phyloP scores from a whole-genome alignment of 352 stramenopile species.

The Pythium periplocum region DNA sequence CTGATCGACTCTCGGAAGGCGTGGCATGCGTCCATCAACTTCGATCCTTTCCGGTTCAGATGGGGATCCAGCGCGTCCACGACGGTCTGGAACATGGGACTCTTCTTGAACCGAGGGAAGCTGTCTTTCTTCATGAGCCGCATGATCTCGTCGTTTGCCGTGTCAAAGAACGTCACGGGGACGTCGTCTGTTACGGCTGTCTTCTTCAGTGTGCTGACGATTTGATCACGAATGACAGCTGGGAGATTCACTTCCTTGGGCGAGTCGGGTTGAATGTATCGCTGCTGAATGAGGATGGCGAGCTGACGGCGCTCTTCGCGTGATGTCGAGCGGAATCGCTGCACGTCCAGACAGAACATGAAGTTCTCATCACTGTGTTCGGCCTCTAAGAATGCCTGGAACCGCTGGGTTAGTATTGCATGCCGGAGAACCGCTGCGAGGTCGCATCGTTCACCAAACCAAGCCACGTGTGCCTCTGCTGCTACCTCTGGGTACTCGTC shows the following conservation, averaged over 20 bases:
- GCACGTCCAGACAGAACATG: slow-evolving; percentile 63
- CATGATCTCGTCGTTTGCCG: slow-evolving; percentile 71
- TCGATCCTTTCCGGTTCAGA: slow-evolving; percentile 55
- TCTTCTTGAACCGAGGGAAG: slow-evolving; percentile 80
- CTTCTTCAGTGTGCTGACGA: slow-evolving; percentile 28
- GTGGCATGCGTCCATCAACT: slow-evolving; percentile 58
- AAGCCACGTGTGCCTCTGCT: slow-evolving; percentile 68
- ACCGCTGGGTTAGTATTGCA: slow-evolving; percentile 47
- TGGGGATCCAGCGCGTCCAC: slow-evolving; percentile 60
- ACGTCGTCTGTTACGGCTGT: slow-evolving; percentile 21
- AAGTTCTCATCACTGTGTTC: slow-evolving; percentile 83
- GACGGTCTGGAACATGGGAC: slow-evolving; percentile 51
- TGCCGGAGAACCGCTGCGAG: slow-evolving; percentile 59
- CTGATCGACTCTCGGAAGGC: slow-evolving; percentile 70
- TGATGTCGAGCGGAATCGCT: slow-evolving; percentile 33
- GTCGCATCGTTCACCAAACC: slow-evolving; percentile 65
- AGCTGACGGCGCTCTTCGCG: slow-evolving; percentile 25
- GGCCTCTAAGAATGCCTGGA: slow-evolving; percentile 56
- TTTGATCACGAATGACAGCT: slow-evolving; percentile 41
- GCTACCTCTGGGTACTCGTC: slow-evolving; percentile 46
- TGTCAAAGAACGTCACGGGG: slow-evolving; percentile 41
- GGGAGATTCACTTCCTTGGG: slow-evolving; percentile 74
- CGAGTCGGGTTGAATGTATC: slow-evolving; percentile 51
- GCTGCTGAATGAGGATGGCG: slow-evolving; percentile 37
- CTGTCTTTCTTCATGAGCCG: slow-evolving; percentile 77